These are phyloP conservation scores for Dioscorea alata DNA, from an alignment of 106 monocot species.

Conservation along the genomic window DNA sequence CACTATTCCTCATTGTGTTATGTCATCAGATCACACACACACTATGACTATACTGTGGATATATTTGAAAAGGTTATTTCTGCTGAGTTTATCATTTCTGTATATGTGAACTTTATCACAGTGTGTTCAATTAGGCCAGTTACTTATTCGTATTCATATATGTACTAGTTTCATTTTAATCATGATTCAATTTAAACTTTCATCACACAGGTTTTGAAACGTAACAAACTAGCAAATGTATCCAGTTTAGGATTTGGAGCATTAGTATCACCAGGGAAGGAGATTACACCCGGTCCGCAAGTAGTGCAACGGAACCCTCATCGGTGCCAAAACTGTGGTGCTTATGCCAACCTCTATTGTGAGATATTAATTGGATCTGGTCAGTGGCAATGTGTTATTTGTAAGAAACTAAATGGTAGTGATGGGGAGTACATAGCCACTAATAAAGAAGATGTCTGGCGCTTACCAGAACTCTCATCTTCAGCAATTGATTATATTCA, in stretches of 20 bases:
- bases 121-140: too few relatives aligned
- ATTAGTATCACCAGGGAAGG: conserved; percentile 82
- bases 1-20: too few relatives aligned
- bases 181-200: not conserved
- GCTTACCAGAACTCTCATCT: conserved; percentile 59
- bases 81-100: too few relatives aligned
- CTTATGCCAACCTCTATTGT: conserved; percentile 75
- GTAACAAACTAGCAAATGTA: conserved; percentile 61
- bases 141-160: too few relatives aligned
- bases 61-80: too few relatives aligned
- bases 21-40: too few relatives aligned
- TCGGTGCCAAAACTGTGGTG: conserved; percentile 88
- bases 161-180: too few relatives aligned
- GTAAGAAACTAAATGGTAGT: conserved; percentile 75
- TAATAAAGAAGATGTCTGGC: conserved; percentile 58
- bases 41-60: too few relatives aligned
- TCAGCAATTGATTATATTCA: conserved; percentile 83
- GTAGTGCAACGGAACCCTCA: conserved; percentile 78
- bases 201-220: conserved; percentile 58
- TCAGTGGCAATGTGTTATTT: conserved; percentile 94
- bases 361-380: conserved; percentile 79
- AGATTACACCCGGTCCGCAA: conserved; percentile 65
- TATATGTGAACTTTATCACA: too few relatives aligned
- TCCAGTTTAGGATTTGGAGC: conserved; percentile 93
- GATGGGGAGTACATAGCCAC: conserved; percentile 65